Evolutionary conservation across 257 asterid genomes (phyloP).

Genomic region (Solanum lycopersicoides): DNA sequence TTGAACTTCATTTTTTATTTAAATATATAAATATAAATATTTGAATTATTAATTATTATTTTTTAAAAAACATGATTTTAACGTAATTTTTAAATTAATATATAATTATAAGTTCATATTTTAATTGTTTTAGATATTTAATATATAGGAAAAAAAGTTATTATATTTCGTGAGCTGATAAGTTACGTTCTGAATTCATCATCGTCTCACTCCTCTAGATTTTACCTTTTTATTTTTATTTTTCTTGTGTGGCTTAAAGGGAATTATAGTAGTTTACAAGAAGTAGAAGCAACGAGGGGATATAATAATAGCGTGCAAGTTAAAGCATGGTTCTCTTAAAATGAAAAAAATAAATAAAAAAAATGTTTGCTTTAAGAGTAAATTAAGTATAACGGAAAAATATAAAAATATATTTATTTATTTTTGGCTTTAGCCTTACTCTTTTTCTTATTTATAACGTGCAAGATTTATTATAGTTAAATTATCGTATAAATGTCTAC

Average conservation of each 20-base stretch:
- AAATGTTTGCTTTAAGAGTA: neutral
- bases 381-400: neutral
- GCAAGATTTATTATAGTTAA: too few relatives aligned
- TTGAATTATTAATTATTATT: too few relatives aligned
- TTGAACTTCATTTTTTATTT: neutral
- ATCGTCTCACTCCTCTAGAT: neutral
- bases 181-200: accelerated
- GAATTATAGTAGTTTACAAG: neutral
- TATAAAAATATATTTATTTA: neutral
- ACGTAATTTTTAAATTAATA: neutral
- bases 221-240: too few relatives aligned
- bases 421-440: neutral
- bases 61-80: too few relatives aligned
- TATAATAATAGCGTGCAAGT: neutral
- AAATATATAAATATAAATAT: neutral
- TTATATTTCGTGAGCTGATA: too few relatives aligned
- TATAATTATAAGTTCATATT: too few relatives aligned
- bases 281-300: neutral
- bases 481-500: neutral
- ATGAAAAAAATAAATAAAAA: neutral
- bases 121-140: too few relatives aligned
- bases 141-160: too few relatives aligned
- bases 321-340: neutral
- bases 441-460: neutral
- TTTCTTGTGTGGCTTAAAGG: neutral